These are phyloP conservation scores for Coprinopsis strossmayeri DNA, from an alignment of 768 basidiomycete genomes.

Conservation along the genomic window DNA sequence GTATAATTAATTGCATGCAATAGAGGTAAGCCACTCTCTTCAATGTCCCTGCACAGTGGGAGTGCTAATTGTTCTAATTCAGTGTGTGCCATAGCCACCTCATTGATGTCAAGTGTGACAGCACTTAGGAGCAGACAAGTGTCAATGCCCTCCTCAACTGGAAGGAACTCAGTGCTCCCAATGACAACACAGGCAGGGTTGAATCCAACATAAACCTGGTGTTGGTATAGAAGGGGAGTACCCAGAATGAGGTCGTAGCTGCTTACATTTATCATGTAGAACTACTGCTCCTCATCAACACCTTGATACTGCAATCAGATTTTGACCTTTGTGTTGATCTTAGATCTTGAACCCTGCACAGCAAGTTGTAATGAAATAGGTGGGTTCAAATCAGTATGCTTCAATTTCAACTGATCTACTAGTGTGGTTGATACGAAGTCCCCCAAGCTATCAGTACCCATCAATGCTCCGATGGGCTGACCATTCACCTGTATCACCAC, in stretches of 20 bases:
- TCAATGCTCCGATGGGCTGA: slow-evolving; percentile 22
- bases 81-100: neutral
- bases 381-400: slow-evolving; percentile 17
- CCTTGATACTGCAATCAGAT: slow-evolving; percentile 26
- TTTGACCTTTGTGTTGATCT: slow-evolving; percentile 23
- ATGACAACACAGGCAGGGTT: slow-evolving; percentile 22
- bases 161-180: slow-evolving; percentile 15
- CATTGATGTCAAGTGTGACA: neutral
- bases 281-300: slow-evolving; percentile 22
- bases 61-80: neutral
- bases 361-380: slow-evolving; percentile 33
- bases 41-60: neutral
- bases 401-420: slow-evolving; percentile 28
- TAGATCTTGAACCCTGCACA: slow-evolving; percentile 31
- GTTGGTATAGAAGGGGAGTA: slow-evolving; percentile 31
- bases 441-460: slow-evolving; percentile 32
- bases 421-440: slow-evolving; percentile 34
- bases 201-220: slow-evolving; percentile 20
- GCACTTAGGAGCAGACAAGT: neutral
- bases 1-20: neutral
- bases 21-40: neutral
- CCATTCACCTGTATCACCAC: slow-evolving; percentile 26
- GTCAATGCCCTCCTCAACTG: slow-evolving; percentile 13
- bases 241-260: slow-evolving; percentile 36
- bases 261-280: slow-evolving; percentile 34